Conservation (phyloP, 352 stramenopile species). For the Phytophthora crassamura region DNA sequence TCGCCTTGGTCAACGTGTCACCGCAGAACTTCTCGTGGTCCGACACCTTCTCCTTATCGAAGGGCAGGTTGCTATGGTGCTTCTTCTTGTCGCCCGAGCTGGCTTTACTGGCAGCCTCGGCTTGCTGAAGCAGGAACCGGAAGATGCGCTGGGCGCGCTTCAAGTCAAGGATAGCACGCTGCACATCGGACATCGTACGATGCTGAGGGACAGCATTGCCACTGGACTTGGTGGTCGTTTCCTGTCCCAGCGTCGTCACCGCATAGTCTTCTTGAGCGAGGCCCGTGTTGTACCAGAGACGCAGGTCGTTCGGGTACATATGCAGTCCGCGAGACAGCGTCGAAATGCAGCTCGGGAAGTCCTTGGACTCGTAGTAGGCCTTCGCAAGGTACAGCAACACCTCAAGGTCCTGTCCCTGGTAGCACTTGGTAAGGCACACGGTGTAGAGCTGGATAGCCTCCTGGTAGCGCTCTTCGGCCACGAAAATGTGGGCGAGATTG, state of each 20-base stretch:
- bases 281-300: conserved; percentile 88
- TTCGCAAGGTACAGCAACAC: conserved; percentile 88
- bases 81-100: conserved; percentile 64
- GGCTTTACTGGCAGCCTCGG: conserved; percentile 42
- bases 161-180: conserved; percentile 86
- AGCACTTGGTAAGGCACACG: conserved; percentile 91
- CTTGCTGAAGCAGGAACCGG: conserved; percentile 77
- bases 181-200: conserved; percentile 89
- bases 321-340: conserved; percentile 82
- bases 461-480: conserved; percentile 96
- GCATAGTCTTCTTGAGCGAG: conserved; percentile 90
- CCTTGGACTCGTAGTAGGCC: conserved; percentile 91
- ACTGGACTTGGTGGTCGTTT: conserved; percentile 51
- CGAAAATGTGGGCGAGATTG: conserved; percentile 97
- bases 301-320: conserved; percentile 80
- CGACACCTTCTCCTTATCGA: conserved; percentile 88
- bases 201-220: conserved; percentile 49
- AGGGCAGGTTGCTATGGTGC: conserved; percentile 58
- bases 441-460: conserved; percentile 97
- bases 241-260: conserved; percentile 80
- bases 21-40: conserved; percentile 90
- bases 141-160: conserved; percentile 88
- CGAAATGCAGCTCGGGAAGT: conserved; percentile 89
- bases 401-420: conserved; percentile 87
- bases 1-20: conserved; percentile 87